Conservation (phyloP, 805 yeast species). For the Spathaspora passalidarum region DNA sequence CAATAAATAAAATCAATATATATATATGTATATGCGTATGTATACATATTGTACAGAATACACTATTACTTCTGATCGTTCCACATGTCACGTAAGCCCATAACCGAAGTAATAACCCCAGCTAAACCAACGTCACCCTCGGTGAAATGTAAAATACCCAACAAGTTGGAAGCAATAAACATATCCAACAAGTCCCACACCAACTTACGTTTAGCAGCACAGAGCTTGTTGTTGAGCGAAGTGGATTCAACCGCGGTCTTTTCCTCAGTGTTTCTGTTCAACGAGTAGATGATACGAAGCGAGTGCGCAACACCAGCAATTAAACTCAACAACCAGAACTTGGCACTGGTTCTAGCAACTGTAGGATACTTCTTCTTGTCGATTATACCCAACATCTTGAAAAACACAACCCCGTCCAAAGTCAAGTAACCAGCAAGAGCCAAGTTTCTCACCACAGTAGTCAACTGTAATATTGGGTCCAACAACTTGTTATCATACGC, state of each 20-base stretch:
- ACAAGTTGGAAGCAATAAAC: constrained; percentile 69
- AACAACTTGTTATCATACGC: constrained; percentile 67
- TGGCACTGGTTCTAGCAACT: constrained; percentile 56
- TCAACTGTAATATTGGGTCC: constrained; percentile 54
- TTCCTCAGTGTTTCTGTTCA: constrained; percentile 13
- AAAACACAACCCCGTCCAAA: constrained; percentile 61
- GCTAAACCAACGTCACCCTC: constrained; percentile 84
- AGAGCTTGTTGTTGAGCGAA: constrained; percentile 32
- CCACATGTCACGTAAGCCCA: constrained; percentile 79
- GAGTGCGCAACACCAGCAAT: constrained; percentile 61
- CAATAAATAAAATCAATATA: constrained; percentile 2
- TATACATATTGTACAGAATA: neutral
- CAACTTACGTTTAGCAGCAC: constrained; percentile 56
- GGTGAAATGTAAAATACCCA: constrained; percentile 55
- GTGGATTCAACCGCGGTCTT: constrained; percentile 12
- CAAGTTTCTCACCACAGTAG: constrained; percentile 54
- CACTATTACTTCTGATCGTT: constrained; percentile 11
- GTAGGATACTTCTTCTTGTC: constrained; percentile 44
- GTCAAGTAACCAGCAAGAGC: constrained; percentile 62
- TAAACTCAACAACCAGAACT: constrained; percentile 77
- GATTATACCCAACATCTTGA: constrained; percentile 56
- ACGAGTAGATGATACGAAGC: constrained; percentile 16
- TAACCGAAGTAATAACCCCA: constrained; percentile 75
- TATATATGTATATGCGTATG: constrained; percentile 1
- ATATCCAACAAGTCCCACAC: constrained; percentile 76